These are phyloP conservation scores for Pseudogymnoascus sp. DNA, from an alignment of 2,329 filamentous ascomycete genomes.

Conservation along the genomic window DNA sequence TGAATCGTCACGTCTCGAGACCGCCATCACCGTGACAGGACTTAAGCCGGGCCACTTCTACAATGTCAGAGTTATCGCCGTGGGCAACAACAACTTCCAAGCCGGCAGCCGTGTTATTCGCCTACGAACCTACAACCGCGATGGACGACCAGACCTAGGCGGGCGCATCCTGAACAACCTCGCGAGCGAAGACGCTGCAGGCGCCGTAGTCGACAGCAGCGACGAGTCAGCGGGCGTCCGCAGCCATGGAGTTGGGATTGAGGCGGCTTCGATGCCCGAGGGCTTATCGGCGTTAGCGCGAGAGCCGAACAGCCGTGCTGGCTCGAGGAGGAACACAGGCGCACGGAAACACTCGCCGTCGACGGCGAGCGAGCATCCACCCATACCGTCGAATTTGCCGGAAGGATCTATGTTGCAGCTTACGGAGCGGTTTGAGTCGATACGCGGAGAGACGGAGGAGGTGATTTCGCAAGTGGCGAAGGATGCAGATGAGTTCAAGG, in stretches of 20 bases:
- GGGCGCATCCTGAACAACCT: constrained; percentile 50
- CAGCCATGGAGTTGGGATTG: constrained; percentile 47
- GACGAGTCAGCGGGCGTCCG: constrained; percentile 36
- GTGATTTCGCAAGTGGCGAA: constrained; percentile 60
- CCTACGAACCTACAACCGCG: constrained; percentile 64
- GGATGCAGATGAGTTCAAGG: constrained; percentile 63
- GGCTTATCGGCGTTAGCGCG: constrained; percentile 52
- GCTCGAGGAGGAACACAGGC: constrained; percentile 57
- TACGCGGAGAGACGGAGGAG: constrained; percentile 78
- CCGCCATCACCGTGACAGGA: constrained; percentile 83
- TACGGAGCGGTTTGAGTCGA: constrained; percentile 69
- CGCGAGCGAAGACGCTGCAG: constrained; percentile 42
- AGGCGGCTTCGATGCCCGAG: constrained; percentile 55
- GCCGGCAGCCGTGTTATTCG: constrained; percentile 80
- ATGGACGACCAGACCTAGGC: constrained; percentile 54
- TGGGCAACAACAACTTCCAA: constrained; percentile 87
- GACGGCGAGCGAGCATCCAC: constrained; percentile 47
- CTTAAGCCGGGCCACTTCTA: constrained; percentile 83
- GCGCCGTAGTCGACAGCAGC: constrained; percentile 35
- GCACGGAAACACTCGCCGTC: constrained; percentile 71
- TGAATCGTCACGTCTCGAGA: constrained; percentile 72
- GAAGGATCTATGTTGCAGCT: constrained; percentile 67
- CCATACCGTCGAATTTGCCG: constrained; percentile 42
- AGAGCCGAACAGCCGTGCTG: constrained; percentile 52
- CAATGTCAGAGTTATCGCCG: constrained; percentile 85